These are phyloP conservation scores for Xylaria sp. DNA, from an alignment of 2,329 filamentous ascomycete genomes.

Conservation along the genomic window DNA sequence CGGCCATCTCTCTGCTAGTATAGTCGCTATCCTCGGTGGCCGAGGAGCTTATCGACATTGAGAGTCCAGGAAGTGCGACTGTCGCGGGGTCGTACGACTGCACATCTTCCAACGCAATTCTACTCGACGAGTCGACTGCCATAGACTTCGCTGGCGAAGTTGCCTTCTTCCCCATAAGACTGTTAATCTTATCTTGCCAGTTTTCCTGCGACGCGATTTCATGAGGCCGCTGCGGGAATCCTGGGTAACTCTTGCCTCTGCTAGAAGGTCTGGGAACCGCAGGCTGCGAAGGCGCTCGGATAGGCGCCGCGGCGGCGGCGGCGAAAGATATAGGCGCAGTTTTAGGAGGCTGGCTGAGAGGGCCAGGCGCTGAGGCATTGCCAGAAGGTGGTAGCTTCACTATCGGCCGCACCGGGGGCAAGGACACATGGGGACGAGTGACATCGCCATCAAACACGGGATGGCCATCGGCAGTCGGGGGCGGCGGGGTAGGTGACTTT, in stretches of 20 bases:
- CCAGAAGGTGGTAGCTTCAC: conserved; percentile 80
- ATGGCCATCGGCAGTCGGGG: conserved; percentile 70
- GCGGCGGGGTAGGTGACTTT: conserved; percentile 70
- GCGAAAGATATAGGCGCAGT: conserved; percentile 49
- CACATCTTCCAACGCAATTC: conserved; percentile 64
- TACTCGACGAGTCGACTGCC: conserved; percentile 68
- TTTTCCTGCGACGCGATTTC: conserved; percentile 42
- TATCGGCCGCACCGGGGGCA: conserved; percentile 71
- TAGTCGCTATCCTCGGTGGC: conserved; percentile 48
- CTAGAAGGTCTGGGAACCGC: conserved; percentile 26
- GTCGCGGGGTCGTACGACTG: conserved; percentile 58
- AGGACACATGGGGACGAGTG: conserved; percentile 66
- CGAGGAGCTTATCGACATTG: conserved; percentile 26
- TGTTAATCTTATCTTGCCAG: conserved; percentile 87
- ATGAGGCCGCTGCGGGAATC: conserved; percentile 32
- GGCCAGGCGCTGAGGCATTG: conserved; percentile 43
- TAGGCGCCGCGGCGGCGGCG: conserved; percentile 40
- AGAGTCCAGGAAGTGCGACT: conserved; percentile 66
- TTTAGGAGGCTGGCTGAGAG: conserved; percentile 36
- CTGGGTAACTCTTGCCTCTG: conserved; percentile 30
- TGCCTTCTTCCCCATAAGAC: conserved; percentile 68
- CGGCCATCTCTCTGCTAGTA: conserved; percentile 70
- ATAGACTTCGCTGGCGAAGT: conserved; percentile 58
- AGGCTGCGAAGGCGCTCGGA: conserved; percentile 11
- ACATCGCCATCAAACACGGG: conserved; percentile 72